Conservation (phyloP, 495 filamentous ascomycete genomes). For the Apiosordaria backusii region DNA sequence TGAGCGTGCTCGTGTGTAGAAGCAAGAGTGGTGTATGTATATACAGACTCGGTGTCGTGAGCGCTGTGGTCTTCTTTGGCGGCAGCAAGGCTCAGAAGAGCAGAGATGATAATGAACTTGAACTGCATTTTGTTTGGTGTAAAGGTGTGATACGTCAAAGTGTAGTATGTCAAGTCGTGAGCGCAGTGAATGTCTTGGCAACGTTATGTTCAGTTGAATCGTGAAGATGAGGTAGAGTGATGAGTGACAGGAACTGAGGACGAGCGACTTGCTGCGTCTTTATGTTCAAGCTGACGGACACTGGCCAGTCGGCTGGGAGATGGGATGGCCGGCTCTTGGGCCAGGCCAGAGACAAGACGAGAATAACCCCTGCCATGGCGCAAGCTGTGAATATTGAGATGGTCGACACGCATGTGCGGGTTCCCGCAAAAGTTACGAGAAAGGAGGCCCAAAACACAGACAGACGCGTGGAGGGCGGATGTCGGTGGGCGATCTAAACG, state of each 20-base stretch:
- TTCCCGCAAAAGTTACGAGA: slow-evolving; percentile 5
- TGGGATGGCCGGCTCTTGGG: neutral
- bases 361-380: slow-evolving; percentile 4
- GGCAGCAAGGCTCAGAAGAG: slow-evolving; percentile 23
- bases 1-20: neutral
- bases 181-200: neutral
- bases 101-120: slow-evolving; percentile 27
- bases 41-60: neutral
- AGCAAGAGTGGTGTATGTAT: neutral
- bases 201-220: neutral
- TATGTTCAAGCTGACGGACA: slow-evolving; percentile 3
- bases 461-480: slow-evolving; percentile 10
- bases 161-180: neutral
- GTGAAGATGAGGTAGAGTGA: neutral
- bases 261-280: neutral
- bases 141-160: neutral
- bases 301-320: slow-evolving; percentile 11
- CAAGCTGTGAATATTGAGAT: neutral
- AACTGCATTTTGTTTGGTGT: slow-evolving; percentile 28
- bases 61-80: neutral
- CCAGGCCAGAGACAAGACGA: neutral
- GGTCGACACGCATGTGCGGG: slow-evolving; percentile 11
- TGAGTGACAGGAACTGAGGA: neutral
- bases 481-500: slow-evolving; percentile 12
- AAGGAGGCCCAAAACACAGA: neutral